These are phyloP conservation scores for Camelina sativa DNA, from an alignment of 345 rosid genomes.

Conservation along the genomic window DNA sequence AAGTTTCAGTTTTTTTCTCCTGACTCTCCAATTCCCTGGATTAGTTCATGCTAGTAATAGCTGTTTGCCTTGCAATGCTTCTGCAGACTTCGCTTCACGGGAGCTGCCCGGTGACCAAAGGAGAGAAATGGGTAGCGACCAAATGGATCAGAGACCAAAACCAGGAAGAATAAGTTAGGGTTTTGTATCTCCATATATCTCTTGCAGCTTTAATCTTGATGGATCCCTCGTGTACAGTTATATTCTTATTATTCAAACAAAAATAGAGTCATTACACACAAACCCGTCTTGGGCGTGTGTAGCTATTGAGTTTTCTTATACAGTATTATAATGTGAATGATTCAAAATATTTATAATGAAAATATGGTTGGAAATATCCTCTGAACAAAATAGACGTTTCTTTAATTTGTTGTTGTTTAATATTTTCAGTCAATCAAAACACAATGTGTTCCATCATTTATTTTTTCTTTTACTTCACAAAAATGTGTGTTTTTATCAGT, in stretches of 20 bases:
- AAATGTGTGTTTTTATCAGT: too few species aligned
- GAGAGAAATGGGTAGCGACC: slow-evolving; percentile 92
- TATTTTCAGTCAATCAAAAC: too few species aligned
- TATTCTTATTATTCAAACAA: background rate
- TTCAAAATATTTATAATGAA: too few species aligned
- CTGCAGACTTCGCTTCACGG: slow-evolving; percentile 86
- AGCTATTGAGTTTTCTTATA: too few species aligned
- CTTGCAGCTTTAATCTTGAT: slow-evolving; percentile 9
- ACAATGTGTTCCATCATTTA: too few species aligned
- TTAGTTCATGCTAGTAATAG: slow-evolving; percentile 20
- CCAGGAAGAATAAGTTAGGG: slow-evolving; percentile 33
- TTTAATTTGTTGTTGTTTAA: too few species aligned
- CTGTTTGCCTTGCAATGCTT: slow-evolving; percentile 25
- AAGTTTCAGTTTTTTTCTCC: background rate
- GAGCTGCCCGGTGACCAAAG: slow-evolving; percentile 77
- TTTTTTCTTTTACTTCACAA: too few species aligned
- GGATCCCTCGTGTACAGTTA: slow-evolving; percentile 36
- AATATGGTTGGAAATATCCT: too few species aligned
- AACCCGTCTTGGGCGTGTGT: too few species aligned
- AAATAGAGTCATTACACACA: too few species aligned
- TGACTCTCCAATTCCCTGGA: slow-evolving; percentile 6
- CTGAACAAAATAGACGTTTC: too few species aligned
- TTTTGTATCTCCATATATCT: background rate
- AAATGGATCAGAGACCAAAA: slow-evolving; percentile 87
- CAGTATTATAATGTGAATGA: too few species aligned